phyloP scores from a whole-genome alignment of 805 yeast genomes.

The Candida pseudoglaebosa region DNA sequence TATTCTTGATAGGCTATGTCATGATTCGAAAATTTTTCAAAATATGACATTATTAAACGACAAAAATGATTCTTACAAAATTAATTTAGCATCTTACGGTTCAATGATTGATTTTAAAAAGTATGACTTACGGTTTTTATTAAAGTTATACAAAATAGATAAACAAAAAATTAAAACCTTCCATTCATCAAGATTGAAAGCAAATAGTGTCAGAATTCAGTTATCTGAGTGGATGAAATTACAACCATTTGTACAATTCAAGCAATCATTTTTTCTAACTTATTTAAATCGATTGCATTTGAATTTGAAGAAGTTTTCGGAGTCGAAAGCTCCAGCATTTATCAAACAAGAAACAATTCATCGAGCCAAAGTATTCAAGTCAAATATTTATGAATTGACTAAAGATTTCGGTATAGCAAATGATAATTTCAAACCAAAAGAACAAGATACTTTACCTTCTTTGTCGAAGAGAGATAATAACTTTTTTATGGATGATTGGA shows the following conservation, averaged over 20 bases:
- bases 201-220: conserved; percentile 23
- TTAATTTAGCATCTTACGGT: conserved; percentile 18
- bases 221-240: conserved; percentile 35
- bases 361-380: conserved; percentile 17
- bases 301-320: conserved; percentile 12
- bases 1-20: conserved; percentile 10
- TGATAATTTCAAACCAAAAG: conserved; percentile 1
- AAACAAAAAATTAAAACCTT: conserved; percentile 4
- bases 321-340: conserved; percentile 12
- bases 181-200: conserved; percentile 16
- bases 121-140: conserved; percentile 31
- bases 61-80: conserved; percentile 1
- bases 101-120: conserved; percentile 31
- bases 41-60: conserved; percentile 1
- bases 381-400: conserved; percentile 17
- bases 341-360: conserved; percentile 16
- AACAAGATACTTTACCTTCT: background rate
- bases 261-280: conserved; percentile 15
- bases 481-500: conserved; percentile 29
- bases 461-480: conserved; percentile 6
- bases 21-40: conserved; percentile 6
- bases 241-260: conserved; percentile 31
- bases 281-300: conserved; percentile 15
- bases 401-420: conserved; percentile 15
- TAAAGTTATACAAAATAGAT: conserved; percentile 6